These are phyloP conservation scores for Populus deltoides DNA, from an alignment of 345 rosid genomes.

Conservation along the genomic window DNA sequence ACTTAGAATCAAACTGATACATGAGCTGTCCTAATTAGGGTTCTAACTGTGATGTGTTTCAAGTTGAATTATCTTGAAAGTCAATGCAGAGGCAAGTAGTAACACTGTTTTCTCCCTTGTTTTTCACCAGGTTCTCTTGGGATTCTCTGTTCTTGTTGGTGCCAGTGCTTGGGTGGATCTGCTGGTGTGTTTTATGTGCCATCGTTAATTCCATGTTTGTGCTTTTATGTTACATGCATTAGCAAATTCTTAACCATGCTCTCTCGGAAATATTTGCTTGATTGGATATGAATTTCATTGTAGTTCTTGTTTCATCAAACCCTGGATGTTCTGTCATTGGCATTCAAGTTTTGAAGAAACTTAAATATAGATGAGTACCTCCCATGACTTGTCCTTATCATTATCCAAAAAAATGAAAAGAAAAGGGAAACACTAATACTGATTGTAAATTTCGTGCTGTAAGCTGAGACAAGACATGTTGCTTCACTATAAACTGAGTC, in stretches of 20 bases:
- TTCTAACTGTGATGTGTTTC: not conserved
- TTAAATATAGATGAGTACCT: not conserved
- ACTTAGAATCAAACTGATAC: not conserved
- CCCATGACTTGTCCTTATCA: not conserved
- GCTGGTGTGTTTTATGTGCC: slow-evolving; percentile 48
- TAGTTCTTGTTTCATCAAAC: not conserved
- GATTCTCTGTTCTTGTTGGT: slow-evolving; percentile 91
- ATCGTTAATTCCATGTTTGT: not conserved
- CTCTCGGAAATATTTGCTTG: not conserved
- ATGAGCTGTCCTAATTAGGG: not conserved
- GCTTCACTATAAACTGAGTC: not conserved
- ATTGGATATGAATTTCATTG: not conserved
- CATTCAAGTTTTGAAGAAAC: not conserved
- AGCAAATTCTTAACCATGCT: not conserved
- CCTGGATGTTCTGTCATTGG: not conserved
- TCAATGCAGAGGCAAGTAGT: not conserved
- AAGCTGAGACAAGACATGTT: not conserved
- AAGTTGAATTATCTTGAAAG: not conserved
- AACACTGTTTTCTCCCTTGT: not conserved
- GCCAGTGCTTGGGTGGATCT: slow-evolving; percentile 97
- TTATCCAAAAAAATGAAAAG: not conserved
- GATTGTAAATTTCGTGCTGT: not conserved
- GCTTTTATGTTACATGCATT: not conserved
- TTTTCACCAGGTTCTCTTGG: slow-evolving; percentile 74
- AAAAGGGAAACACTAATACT: not conserved